Evolutionary conservation across 2,329 filamentous ascomycete genomes (phyloP).

Genomic region (Ophiostoma perfectum): DNA sequence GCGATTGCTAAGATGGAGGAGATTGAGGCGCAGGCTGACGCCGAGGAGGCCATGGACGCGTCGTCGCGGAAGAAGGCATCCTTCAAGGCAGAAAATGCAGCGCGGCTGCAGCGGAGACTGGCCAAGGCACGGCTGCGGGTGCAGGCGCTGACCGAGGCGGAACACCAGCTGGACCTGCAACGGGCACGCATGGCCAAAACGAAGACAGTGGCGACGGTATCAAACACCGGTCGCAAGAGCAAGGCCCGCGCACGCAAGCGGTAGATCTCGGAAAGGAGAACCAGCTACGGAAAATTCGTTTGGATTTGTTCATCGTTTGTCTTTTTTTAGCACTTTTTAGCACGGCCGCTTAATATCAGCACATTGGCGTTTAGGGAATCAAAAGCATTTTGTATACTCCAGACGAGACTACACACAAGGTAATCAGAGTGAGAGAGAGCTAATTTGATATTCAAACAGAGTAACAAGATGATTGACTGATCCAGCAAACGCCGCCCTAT

Average conservation of each 20-base stretch:
- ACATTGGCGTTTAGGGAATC: slow-evolving; percentile 11
- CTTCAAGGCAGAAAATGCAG: slow-evolving; percentile 38
- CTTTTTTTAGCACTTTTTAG: not conserved
- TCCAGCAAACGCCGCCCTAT: slow-evolving; percentile 1
- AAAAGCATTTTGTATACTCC: slow-evolving; percentile 3
- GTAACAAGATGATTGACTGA: not conserved
- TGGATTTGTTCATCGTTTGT: not conserved
- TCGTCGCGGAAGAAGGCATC: slow-evolving; percentile 27
- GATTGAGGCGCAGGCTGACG: slow-evolving; percentile 31
- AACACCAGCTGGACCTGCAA: slow-evolving; percentile 54
- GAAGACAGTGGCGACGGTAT: slow-evolving; percentile 53
- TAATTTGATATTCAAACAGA: too few species aligned
- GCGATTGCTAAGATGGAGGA: slow-evolving; percentile 31
- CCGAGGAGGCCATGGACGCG: slow-evolving; percentile 29
- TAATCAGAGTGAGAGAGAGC: not conserved
- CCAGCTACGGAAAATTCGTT: not conserved
- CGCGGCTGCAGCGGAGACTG: slow-evolving; percentile 46
- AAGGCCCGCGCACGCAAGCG: slow-evolving; percentile 59
- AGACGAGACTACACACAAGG: not conserved
- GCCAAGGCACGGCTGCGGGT: slow-evolving; percentile 30
- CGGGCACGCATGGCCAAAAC: slow-evolving; percentile 62
- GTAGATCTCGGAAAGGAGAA: slow-evolving; percentile 32
- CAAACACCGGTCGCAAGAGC: slow-evolving; percentile 56
- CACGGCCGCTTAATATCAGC: not conserved
- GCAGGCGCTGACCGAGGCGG: slow-evolving; percentile 39